A percentile compares a stretch with the other conserved stretches of the same genome.
These are phyloP conservation scores for Cercospora janseana DNA, from an alignment of 2,329 filamentous ascomycete species.

Conservation along the genomic window DNA sequence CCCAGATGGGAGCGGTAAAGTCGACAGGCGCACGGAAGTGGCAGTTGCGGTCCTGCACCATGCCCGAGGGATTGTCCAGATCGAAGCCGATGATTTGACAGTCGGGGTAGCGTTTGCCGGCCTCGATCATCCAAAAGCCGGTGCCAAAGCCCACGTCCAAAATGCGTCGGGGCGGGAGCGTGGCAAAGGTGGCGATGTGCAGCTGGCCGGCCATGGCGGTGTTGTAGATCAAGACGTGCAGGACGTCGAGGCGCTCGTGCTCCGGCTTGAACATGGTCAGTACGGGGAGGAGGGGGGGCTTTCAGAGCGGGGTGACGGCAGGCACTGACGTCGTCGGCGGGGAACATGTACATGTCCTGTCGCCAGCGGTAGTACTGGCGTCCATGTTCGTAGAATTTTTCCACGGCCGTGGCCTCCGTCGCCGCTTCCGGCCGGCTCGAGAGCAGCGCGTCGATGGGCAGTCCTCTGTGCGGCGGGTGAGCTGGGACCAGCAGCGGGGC, in stretches of 20 bases:
- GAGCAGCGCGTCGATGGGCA: constrained; percentile 29
- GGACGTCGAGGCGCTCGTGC: constrained; percentile 27
- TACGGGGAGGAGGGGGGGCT: no score
- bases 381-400: constrained; percentile 24
- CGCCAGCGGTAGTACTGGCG: constrained; percentile 25
- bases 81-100: constrained; percentile 32
- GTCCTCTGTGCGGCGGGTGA: constrained; percentile 5
- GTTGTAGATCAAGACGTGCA: constrained; percentile 28
- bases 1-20: constrained; percentile 78
- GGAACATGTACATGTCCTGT: constrained; percentile 27
- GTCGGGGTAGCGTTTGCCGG: constrained; percentile 61
- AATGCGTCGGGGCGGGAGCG: constrained; percentile 49
- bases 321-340: constrained; percentile 28
- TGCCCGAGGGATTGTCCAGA: constrained; percentile 23
- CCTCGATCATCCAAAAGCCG: constrained; percentile 86
- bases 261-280: constrained; percentile 19
- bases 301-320: no score
- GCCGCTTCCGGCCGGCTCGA: constrained; percentile 18
- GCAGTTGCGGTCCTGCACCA: constrained; percentile 12
- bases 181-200: constrained; percentile 36
- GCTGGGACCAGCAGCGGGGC: not conserved
- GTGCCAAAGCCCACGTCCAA: constrained; percentile 78
- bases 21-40: constrained; percentile 49
- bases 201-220: constrained; percentile 40
- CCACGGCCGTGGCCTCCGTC: constrained; percentile 4